Evolutionary conservation across 805 yeast species (phyloP).

Genomic region (Metschnikowia gelsemii): DNA sequence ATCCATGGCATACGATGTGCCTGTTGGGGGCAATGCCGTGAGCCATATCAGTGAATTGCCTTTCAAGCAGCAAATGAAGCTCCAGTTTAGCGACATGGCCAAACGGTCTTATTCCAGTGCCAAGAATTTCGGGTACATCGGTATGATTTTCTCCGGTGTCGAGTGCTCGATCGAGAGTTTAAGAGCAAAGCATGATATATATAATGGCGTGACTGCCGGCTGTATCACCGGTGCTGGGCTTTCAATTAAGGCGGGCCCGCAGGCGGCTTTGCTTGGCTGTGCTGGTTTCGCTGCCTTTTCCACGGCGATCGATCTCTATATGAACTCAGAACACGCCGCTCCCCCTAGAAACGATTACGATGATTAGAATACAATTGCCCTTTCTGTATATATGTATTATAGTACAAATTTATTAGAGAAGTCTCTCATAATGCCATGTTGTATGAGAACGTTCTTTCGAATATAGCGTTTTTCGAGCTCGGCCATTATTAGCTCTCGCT

Average conservation of each 20-base stretch:
- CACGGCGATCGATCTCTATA: constrained; percentile 52
- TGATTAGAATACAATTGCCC: constrained; percentile 24
- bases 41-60: constrained; percentile 78
- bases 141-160: constrained; percentile 24
- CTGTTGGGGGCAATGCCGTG: constrained; percentile 57
- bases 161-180: constrained; percentile 23
- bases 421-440: not conserved
- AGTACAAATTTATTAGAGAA: constrained; percentile 6
- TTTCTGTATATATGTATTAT: constrained; percentile 13
- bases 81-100: constrained; percentile 92
- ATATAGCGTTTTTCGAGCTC: no score
- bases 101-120: constrained; percentile 84
- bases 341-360: constrained; percentile 92
- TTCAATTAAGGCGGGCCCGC: constrained; percentile 91
- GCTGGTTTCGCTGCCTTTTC: constrained; percentile 97
- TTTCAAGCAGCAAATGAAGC: constrained; percentile 85
- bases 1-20: constrained; percentile 75
- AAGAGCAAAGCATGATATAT: constrained; percentile 70
- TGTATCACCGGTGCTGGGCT: constrained; percentile 96
- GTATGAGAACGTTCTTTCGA: no score
- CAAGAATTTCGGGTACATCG: constrained; percentile 60
- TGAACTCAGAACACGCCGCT: constrained; percentile 21
- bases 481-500: not conserved
- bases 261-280: constrained; percentile 87
- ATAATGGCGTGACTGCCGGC: constrained; percentile 90